Base-by-base conservation (phyloP, 164 flowering plant species). In the Vitis rupestris region DNA sequence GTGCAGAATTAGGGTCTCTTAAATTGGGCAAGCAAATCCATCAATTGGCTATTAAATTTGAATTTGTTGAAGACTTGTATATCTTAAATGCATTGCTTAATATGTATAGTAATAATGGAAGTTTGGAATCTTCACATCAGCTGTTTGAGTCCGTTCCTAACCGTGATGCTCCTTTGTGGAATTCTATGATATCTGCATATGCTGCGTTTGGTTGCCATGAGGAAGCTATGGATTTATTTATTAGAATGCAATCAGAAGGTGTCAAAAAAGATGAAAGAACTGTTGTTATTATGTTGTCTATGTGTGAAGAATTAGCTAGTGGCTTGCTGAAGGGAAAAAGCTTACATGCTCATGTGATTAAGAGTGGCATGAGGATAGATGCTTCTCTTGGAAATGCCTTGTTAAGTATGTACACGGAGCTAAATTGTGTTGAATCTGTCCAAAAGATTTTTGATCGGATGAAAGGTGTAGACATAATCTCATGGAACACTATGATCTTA, bases 101-200 rank as follows among this genome's bases (percentile, higher is more conserved):
- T 62, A 79, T 87, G 86, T 85, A 87, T 72, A 72, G 80, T n/a
- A 80, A 75, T 63, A 63, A 59, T 37, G 78, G 71, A 58, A 63
- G 55, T 59, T 68, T 81, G 19, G 80, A 81, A 63, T 78, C 66
- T 68, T 66, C 87, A n/a, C 11, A 52, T 64, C 48, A 67, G 29
- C 27, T 85, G 51, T 87, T 87, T 70, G 66, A 77, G 59, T 63
- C 69, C 11, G 31, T 67, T 60, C 58, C 74, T 1, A 47, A 48
- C 6, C 67, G 63, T 72, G 91, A 87, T 75, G 73, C 75, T 72
- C 85, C 87, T 59, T 60, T 84, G 65, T 87, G 89, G 91, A 87
- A 87, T 70, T 78, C 87, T 58, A 84, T 82, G 84, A 44, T 87
- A 64, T 73, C 69, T 61, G 63, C 81, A 31, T 79, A 60, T 68